Base-by-base conservation (phyloP, 306 rosid species). In the Astragalus glycyphyllos region DNA sequence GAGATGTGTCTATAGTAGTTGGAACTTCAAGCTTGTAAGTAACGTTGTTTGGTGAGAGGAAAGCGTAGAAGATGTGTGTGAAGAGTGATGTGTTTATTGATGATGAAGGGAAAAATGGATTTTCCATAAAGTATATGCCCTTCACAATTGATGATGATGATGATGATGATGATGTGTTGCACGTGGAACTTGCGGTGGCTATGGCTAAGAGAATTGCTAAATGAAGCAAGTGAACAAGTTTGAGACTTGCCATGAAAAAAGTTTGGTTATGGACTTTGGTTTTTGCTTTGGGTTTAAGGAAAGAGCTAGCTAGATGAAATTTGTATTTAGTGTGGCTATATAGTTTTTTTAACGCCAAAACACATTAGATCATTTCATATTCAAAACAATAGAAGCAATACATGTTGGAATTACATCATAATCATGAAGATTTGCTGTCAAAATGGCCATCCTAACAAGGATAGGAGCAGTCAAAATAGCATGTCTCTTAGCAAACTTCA, bases 31-130 rank as follows among this genome's bases (percentile, higher is more conserved):
- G 81, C 8, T 71, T 4, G 72, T 58, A 80, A 0, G 88, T 84
- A 11, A 41, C 11, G 8, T 77, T 72, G 76, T 54, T 81, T 1
- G 89, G 96, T 8, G 12, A n/a, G 14, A 87, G 76, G 70, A 87
- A 90, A 5, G 91, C 83, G 40, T 76, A 85, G 79, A 67, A 85
- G 13, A 90, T 37, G 66, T 85, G 96, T n/a, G 93, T 90, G 77
- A 85, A 79, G 47, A 80, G 78, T 29, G 91, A 72, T 3, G 96
- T 85, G 85, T 89, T 48, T 34, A 91, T 82, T 69, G 88, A 66
- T 4, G 96, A 87, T 48, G 93, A 79, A 37, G 91, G 87, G 71
- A 88, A 78, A 7, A 59, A 5, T 38, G 8, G 79, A n/a, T 69
- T 57, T 11, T 81, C 74, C 10, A 84, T 65, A 60, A 82, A 91